Evolutionary conservation across 2,329 filamentous ascomycete genomes (phyloP).

Genomic region (Teratosphaeria destructans): DNA sequence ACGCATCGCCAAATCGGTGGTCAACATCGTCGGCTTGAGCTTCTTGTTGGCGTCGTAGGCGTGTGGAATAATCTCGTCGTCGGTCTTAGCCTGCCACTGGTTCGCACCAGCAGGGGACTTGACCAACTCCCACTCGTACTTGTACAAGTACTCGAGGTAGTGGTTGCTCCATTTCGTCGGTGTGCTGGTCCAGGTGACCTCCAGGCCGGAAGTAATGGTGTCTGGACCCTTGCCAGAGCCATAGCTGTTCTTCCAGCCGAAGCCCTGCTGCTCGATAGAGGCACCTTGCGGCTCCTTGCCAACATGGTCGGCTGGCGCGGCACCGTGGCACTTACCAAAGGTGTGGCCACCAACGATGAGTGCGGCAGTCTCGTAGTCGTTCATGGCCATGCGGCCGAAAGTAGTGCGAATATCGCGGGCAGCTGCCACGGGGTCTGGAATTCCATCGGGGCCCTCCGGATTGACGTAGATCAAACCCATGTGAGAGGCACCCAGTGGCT

Average conservation of each 20-base stretch:
- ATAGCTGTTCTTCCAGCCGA: slow-evolving; percentile 61
- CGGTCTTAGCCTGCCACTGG: slow-evolving; percentile 66
- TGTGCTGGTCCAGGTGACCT: slow-evolving; percentile 70
- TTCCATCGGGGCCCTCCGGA: slow-evolving; percentile 65
- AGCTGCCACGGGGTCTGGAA: slow-evolving; percentile 58
- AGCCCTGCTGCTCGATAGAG: slow-evolving; percentile 53
- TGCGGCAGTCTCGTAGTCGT: slow-evolving; percentile 71
- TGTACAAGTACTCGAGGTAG: slow-evolving; percentile 67
- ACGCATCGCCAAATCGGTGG: slow-evolving; percentile 62
- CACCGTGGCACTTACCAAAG: slow-evolving; percentile 74
- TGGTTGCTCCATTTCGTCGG: slow-evolving; percentile 67
- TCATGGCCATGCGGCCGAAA: slow-evolving; percentile 73
- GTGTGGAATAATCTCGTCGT: slow-evolving; percentile 57
- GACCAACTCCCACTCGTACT: slow-evolving; percentile 65
- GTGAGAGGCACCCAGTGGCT: slow-evolving; percentile 56
- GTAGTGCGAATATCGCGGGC: slow-evolving; percentile 64
- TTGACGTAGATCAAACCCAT: slow-evolving; percentile 79
- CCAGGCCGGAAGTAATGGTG: slow-evolving; percentile 65
- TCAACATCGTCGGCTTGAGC: slow-evolving; percentile 67
- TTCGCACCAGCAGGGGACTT: slow-evolving; percentile 67
- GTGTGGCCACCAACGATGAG: slow-evolving; percentile 69
- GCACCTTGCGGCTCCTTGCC: slow-evolving; percentile 59
- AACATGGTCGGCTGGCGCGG: slow-evolving; percentile 52
- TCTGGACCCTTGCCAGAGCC: slow-evolving; percentile 58
- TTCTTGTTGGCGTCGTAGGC: slow-evolving; percentile 61